Evolutionary conservation across 306 rosid species (phyloP).

Genomic region (Cucumis sativus): DNA sequence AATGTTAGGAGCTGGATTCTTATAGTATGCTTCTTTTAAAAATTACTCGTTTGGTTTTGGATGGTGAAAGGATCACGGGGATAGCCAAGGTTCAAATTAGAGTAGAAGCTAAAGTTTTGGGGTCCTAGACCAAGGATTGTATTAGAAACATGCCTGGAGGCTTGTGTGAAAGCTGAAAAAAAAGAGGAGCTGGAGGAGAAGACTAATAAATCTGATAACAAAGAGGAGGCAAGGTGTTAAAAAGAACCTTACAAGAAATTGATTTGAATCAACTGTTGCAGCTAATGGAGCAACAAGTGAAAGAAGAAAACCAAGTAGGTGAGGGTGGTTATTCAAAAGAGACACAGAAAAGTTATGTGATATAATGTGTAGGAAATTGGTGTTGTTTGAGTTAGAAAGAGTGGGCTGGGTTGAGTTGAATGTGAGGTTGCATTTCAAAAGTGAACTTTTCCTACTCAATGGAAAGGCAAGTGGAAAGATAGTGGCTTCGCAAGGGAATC

Average conservation of each 20-base stretch:
- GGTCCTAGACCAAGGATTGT: not conserved
- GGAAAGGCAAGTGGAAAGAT: not conserved
- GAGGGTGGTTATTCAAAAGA: not conserved
- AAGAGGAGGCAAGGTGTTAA: not conserved
- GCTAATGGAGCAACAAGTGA: not conserved
- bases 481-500: not conserved
- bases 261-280: not conserved
- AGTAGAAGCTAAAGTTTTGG: not conserved
- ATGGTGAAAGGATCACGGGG: not conserved
- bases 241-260: not conserved
- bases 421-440: not conserved
- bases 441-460: not conserved
- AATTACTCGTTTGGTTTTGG: not conserved
- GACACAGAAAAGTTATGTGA: not conserved
- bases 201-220: not conserved
- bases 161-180: not conserved
- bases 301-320: not conserved
- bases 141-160: not conserved
- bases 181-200: not conserved
- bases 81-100: not conserved
- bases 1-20: not conserved
- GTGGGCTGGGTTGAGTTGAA: not conserved
- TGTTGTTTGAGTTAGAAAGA: not conserved
- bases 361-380: not conserved
- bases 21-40: not conserved